Base-by-base conservation (phyloP, 2,329 filamentous ascomycete genomes). In the Coniochaeta prunicola region DNA sequence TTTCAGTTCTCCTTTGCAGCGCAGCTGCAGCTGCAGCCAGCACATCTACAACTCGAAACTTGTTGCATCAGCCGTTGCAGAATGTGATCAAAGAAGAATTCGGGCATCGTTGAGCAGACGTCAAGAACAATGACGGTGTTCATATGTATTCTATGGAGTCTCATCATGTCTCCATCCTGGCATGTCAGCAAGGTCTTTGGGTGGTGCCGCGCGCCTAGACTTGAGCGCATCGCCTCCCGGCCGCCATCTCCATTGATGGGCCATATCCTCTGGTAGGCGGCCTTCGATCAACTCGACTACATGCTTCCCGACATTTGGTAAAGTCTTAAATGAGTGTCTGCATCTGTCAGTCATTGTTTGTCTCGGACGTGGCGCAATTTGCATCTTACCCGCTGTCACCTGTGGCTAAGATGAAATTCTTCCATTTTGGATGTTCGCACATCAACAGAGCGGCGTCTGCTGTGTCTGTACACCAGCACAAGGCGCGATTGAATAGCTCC, bases 301-400 rank as follows among this genome's bases (percentile, higher is more conserved):
- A 59, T 78, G 75, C 58, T 74, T 77, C 1, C 76, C 76, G 56
- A 79, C 77, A 54, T 70, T 77, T 1, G 76, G 76, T 15, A 79
- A 61, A 0, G 78, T 67, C 59, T 78, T 79, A 66, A 79, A 79
- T 1, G 72, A 71, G 60, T 79, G 76, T 2, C 76, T 77, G 33
- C 2, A 36, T 24, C 55, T 15, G 24, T 40, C 36, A 45, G 57
- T 10, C 17, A 61, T 59, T 59, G 58, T 60, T 57, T 12, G 58
- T 10, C 7, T n/a, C n/a, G 28, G 9, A 19, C 17, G 42, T 34
- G 31, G 19, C 2, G 15, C 36, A 31, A 17, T 3, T 15, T 15
- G 4, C 5, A 15, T 69, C 74, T 65, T 64, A 76, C 74, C 76
- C 76, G 63, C 76, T 78, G 33, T 79, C 76, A 0, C 76, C 76